These are phyloP conservation scores for Austroboletus olivaceoglutinosus DNA, from an alignment of 1,284 basidiomycete species.

Conservation along the genomic window DNA sequence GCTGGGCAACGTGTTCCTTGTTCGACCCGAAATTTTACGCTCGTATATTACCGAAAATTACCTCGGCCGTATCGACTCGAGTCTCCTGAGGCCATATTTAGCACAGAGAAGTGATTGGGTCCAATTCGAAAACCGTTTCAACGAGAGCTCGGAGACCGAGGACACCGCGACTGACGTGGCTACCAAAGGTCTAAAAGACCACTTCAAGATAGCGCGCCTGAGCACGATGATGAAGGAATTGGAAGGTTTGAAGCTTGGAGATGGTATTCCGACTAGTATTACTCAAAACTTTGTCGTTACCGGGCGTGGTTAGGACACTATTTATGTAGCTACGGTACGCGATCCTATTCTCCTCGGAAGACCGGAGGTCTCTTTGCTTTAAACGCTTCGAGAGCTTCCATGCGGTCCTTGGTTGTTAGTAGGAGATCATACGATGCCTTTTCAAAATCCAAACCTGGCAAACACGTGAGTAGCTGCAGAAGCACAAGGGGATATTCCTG, in stretches of 20 bases:
- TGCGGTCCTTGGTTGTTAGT: conserved; percentile 74
- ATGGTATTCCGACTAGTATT: conserved; percentile 55
- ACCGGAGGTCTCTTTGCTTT: conserved; percentile 82
- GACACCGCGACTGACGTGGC: conserved; percentile 40
- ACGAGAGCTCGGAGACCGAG: conserved; percentile 52
- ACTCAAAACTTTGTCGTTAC: conserved; percentile 50
- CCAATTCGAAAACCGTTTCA: conserved; percentile 73
- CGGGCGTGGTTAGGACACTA: conserved; percentile 29
- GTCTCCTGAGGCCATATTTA: conserved; percentile 88
- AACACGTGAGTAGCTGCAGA: conserved; percentile 4
- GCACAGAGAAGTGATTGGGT: conserved; percentile 88
- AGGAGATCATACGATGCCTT: conserved; percentile 82
- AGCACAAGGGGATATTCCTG: conserved; percentile 3
- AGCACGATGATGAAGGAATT: conserved; percentile 84
- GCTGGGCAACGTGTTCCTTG: conserved; percentile 95
- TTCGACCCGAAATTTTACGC: conserved; percentile 88
- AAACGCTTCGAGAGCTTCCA: conserved; percentile 87
- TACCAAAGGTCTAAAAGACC: conserved; percentile 59
- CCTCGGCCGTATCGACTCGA: conserved; percentile 86
- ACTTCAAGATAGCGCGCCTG: conserved; percentile 64
- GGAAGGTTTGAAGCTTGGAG: conserved; percentile 63
- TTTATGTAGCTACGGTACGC: background rate
- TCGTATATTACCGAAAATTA: conserved; percentile 92
- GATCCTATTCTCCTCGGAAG: conserved; percentile 74
- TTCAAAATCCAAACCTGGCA: conserved; percentile 82